A percentile compares a stretch with the other conserved stretches of the same genome.
Evolutionary conservation across 1,139 yeast species (phyloP).

Genomic region (Dujonia santamariae): DNA sequence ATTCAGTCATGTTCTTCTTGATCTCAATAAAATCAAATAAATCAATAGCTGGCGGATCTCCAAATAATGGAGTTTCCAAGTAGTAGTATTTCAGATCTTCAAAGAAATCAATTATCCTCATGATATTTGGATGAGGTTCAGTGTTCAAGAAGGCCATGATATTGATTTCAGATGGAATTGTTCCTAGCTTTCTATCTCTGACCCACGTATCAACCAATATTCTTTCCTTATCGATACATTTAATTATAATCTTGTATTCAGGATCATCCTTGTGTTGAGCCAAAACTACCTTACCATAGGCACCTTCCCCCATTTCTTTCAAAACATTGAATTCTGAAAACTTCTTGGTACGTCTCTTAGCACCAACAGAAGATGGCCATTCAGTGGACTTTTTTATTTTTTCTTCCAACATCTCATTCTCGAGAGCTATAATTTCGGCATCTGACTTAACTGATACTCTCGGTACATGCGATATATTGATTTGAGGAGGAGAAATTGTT

Average conservation of each 20-base stretch:
- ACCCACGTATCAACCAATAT: conserved; percentile 98
- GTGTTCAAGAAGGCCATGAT: conserved; percentile 76
- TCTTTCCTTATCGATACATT: conserved; percentile 87
- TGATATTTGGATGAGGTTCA: conserved; percentile 82
- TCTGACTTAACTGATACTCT: conserved; percentile 6
- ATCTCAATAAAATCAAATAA: conserved; percentile 88
- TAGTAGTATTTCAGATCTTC: conserved; percentile 89
- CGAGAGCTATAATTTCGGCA: conserved; percentile 17
- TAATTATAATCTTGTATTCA: conserved; percentile 68
- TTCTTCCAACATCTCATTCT: conserved; percentile 38
- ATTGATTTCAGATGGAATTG: conserved; percentile 92
- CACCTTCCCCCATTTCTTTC: conserved; percentile 91
- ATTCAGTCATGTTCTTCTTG: conserved; percentile 72
- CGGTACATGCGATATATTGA: conserved; percentile 5
- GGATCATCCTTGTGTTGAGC: conserved; percentile 68
- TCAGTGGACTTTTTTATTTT: conserved; percentile 31
- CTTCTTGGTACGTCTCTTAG: conserved; percentile 59
- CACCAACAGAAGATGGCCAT: conserved; percentile 62
- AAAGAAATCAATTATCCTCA: conserved; percentile 82
- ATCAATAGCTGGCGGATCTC: conserved; percentile 86
- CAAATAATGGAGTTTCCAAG: conserved; percentile 87
- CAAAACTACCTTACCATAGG: conserved; percentile 87
- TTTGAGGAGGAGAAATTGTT: conserved; percentile 2
- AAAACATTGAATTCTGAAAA: conserved; percentile 67
- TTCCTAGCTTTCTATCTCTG: conserved; percentile 83